A percentile compares a stretch with the other conserved stretches of the same genome.
These are phyloP conservation scores for Macrolepiota fuliginosa DNA, from an alignment of 768 basidiomycete genomes.

Conservation along the genomic window DNA sequence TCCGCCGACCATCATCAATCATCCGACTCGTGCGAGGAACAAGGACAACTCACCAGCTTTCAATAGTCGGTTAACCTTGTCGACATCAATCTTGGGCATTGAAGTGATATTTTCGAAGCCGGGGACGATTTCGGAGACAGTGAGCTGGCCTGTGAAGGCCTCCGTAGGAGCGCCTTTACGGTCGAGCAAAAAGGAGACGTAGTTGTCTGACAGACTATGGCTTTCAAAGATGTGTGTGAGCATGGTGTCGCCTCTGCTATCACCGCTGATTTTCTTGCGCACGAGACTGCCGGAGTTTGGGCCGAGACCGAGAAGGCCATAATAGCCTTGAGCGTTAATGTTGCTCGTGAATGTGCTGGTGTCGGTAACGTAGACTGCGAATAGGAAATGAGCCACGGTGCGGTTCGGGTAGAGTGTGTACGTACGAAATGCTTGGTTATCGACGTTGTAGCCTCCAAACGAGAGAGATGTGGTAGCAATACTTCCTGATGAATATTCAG, in stretches of 20 bases:
- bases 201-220: slow-evolving; percentile 54
- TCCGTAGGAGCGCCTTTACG: slow-evolving; percentile 55
- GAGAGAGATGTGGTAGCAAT: slow-evolving; percentile 50
- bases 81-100: slow-evolving; percentile 65
- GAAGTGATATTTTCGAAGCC: slow-evolving; percentile 58
- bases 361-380: slow-evolving; percentile 59
- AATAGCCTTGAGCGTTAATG: slow-evolving; percentile 58
- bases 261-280: slow-evolving; percentile 47
- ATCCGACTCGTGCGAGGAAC: neutral
- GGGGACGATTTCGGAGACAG: slow-evolving; percentile 61
- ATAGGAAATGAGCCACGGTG: neutral
- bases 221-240: slow-evolving; percentile 66
- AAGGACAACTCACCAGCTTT: slow-evolving; percentile 34
- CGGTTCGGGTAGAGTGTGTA: slow-evolving; percentile 11
- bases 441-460: slow-evolving; percentile 56
- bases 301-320: slow-evolving; percentile 77
- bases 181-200: slow-evolving; percentile 66
- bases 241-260: slow-evolving; percentile 49
- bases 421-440: slow-evolving; percentile 68
- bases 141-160: slow-evolving; percentile 59
- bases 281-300: slow-evolving; percentile 71
- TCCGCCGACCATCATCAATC: slow-evolving; percentile 9
- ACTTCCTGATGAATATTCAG: slow-evolving; percentile 38
- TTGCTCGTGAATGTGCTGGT: slow-evolving; percentile 62
- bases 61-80: slow-evolving; percentile 58